Conservation (phyloP, 2,329 filamentous ascomycete species). For the Fusarium tuaranense region DNA sequence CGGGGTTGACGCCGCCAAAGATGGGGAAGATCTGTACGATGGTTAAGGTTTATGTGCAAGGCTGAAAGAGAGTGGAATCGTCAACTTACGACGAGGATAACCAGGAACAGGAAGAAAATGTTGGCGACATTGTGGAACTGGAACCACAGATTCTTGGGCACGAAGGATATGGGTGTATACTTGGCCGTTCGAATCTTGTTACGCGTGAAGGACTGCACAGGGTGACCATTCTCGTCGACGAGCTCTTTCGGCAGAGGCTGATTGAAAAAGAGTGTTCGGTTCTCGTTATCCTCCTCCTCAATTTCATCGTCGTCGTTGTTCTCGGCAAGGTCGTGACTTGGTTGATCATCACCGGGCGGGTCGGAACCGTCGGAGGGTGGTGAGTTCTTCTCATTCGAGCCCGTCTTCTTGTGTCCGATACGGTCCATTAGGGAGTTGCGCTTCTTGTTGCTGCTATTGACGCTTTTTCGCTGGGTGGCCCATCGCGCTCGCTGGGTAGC, state of each 20-base stretch:
- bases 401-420: conserved; percentile 72
- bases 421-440: conserved; percentile 85
- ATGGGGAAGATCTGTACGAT: conserved; percentile 87
- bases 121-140: conserved; percentile 99
- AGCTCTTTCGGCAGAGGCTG: conserved; percentile 79
- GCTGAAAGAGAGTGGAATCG: not conserved
- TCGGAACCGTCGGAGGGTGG: conserved; percentile 49
- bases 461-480: conserved; percentile 90
- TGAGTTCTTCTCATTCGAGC: conserved; percentile 77
- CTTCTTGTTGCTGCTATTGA: conserved; percentile 81
- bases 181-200: conserved; percentile 99
- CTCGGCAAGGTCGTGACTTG: conserved; percentile 46
- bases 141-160: conserved; percentile 97
- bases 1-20: conserved; percentile 92
- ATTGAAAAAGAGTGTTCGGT: conserved; percentile 85
- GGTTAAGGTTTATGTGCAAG: conserved; percentile 32
- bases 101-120: conserved; percentile 96
- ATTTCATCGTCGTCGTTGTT: conserved; percentile 50
- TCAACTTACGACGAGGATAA: conserved; percentile 87
- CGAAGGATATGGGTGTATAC: conserved; percentile 93
- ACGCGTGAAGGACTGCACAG: conserved; percentile 76
- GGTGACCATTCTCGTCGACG: conserved; percentile 84
- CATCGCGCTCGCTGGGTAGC: conserved; percentile 85
- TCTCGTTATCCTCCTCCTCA: conserved; percentile 56
- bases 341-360: conserved; percentile 38